These are phyloP conservation scores for Lichtheimia ramosa DNA, from an alignment of 371 early-diverging fungal species.

Conservation along the genomic window DNA sequence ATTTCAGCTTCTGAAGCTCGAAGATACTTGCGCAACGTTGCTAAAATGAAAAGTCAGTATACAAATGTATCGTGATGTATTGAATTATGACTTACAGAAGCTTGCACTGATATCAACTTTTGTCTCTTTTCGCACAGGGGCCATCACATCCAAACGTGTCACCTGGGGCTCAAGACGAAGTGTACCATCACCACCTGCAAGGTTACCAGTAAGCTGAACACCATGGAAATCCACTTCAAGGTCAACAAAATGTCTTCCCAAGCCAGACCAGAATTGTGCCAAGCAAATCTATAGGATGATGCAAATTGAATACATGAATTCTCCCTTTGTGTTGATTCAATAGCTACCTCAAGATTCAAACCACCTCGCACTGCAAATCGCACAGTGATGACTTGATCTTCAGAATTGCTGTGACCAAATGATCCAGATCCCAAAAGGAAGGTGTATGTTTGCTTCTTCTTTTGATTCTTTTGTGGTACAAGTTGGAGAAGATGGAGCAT, in stretches of 20 bases:
- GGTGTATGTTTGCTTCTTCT: slow-evolving; percentile 57
- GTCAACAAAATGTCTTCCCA: slow-evolving; percentile 71
- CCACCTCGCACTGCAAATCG: slow-evolving; percentile 72
- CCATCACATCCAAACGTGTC: slow-evolving; percentile 71
- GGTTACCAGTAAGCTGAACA: slow-evolving; percentile 59
- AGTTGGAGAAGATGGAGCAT: slow-evolving; percentile 73
- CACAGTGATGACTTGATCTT: slow-evolving; percentile 56
- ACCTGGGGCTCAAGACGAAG: slow-evolving; percentile 41
- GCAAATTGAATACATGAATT: neutral
- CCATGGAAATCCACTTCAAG: slow-evolving; percentile 83
- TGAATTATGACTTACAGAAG: slow-evolving; percentile 27
- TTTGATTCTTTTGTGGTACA: slow-evolving; percentile 71
- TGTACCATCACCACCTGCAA: slow-evolving; percentile 59
- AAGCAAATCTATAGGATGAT: slow-evolving; percentile 37
- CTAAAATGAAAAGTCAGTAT: slow-evolving; percentile 18
- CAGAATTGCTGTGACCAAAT: slow-evolving; percentile 62
- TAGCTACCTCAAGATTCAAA: slow-evolving; percentile 66
- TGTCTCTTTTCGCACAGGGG: slow-evolving; percentile 75
- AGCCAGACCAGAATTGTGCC: slow-evolving; percentile 89
- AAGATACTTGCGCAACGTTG: slow-evolving; percentile 65
- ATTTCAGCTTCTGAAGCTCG: slow-evolving; percentile 69
- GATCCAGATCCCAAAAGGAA: slow-evolving; percentile 64
- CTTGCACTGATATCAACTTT: slow-evolving; percentile 58
- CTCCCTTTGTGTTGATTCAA: slow-evolving; percentile 22
- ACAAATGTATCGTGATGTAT: neutral